Percentiles rank a stretch among this genome's conserved stretches.
Evolutionary conservation across 176 grass and related monocot species (phyloP).

Genomic region (Triticum dicoccoides): DNA sequence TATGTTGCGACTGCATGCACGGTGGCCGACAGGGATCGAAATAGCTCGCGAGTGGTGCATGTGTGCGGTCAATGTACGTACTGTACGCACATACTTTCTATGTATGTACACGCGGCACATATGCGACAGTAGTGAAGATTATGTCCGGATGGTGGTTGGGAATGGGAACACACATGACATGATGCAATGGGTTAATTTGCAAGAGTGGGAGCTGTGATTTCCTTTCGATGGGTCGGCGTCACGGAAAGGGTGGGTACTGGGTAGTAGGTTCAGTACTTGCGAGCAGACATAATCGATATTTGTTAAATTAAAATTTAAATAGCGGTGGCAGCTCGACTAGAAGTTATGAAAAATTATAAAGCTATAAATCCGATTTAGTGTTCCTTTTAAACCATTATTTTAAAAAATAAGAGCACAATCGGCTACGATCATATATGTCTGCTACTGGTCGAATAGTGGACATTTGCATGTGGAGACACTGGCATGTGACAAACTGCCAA

Average conservation of each 20-base stretch:
- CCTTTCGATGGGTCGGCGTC: slow-evolving; percentile 27
- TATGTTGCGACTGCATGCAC: not conserved
- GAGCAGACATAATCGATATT: no score
- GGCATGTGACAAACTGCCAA: no score
- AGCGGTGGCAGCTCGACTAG: no score
- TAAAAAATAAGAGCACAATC: no score
- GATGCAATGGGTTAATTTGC: not conserved
- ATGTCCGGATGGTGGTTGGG: not conserved
- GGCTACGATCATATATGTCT: no score
- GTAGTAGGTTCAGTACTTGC: slow-evolving; percentile 18
- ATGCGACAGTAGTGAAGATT: not conserved
- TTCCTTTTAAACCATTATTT: no score
- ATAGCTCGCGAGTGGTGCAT: not conserved
- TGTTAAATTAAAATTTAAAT: no score
- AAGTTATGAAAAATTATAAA: no score
- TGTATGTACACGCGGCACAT: not conserved
- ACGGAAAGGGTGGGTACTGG: not conserved
- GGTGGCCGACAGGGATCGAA: not conserved
- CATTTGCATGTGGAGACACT: slow-evolving; percentile 14
- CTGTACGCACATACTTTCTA: no score
- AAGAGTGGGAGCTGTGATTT: slow-evolving; percentile 34
- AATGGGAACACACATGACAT: slow-evolving; percentile 12
- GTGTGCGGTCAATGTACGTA: not conserved
- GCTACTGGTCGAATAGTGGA: not conserved
- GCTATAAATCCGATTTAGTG: no score